phyloP scores from a whole-genome alignment of 2,329 filamentous ascomycete species.

The Neocucurbitaria cava region DNA sequence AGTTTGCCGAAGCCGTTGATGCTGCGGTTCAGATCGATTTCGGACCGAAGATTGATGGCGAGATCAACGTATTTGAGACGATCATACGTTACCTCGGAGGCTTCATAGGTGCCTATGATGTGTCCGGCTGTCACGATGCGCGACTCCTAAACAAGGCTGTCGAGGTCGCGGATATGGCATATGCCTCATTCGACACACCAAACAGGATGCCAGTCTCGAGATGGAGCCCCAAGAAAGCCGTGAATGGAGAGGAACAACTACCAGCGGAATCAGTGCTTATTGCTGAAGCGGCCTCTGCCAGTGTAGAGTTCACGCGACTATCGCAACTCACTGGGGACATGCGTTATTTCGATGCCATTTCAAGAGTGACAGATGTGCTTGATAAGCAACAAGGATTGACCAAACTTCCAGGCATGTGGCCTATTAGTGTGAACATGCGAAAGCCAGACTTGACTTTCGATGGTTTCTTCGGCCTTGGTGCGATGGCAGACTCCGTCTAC shows the following conservation, averaged over 20 bases:
- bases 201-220: conserved; percentile 80
- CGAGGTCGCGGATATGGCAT: conserved; percentile 79
- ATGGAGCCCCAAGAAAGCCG: conserved; percentile 51
- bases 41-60: conserved; percentile 42
- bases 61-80: conserved; percentile 57
- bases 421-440: conserved; percentile 51
- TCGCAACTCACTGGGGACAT: conserved; percentile 54
- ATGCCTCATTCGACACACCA: conserved; percentile 85
- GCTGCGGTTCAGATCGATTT: conserved; percentile 53
- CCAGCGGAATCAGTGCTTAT: conserved; percentile 50
- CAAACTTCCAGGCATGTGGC: conserved; percentile 56
- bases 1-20: conserved; percentile 54
- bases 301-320: conserved; percentile 56
- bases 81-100: conserved; percentile 85
- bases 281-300: conserved; percentile 55
- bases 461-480: conserved; percentile 40
- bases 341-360: conserved; percentile 55
- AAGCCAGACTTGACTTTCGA: conserved; percentile 50
- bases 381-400: conserved; percentile 51
- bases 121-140: conserved; percentile 70
- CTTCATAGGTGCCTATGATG: conserved; percentile 83
- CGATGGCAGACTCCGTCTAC: conserved; percentile 45
- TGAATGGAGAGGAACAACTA: conserved; percentile 42
- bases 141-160: conserved; percentile 78
- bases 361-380: conserved; percentile 50